Conservation (phyloP, 352 stramenopile species). For the Pythium pyrilobum region DNA sequence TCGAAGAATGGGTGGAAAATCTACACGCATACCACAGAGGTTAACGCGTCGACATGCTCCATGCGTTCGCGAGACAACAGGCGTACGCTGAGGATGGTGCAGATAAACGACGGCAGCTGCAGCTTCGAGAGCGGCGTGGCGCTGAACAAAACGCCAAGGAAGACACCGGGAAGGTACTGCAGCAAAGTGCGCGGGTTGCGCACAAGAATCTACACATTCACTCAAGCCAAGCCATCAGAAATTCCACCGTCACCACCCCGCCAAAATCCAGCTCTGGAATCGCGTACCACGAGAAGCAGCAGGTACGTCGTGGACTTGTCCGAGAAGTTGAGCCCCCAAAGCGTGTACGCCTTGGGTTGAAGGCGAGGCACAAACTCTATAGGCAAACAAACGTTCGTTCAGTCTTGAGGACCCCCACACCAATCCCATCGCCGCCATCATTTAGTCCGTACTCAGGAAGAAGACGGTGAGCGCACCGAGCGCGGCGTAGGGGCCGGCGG, state of each 20-base stretch:
- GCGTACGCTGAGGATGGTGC: conserved; percentile 51
- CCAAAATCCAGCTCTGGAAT: too few relatives aligned
- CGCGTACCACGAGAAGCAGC: conserved; percentile 64
- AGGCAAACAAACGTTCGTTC: neutral
- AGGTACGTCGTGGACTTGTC: conserved; percentile 80
- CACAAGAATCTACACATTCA: conserved; percentile 71
- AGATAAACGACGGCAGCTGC: conserved; percentile 67
- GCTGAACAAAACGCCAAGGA: conserved; percentile 64
- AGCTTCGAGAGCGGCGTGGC: conserved; percentile 64
- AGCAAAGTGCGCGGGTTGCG: conserved; percentile 51
- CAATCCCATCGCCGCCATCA: neutral
- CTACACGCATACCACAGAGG: conserved; percentile 10
- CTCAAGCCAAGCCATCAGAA: too few relatives aligned
- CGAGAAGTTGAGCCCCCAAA: conserved; percentile 72
- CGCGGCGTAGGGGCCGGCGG: conserved; percentile 61
- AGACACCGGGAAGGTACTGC: conserved; percentile 51
- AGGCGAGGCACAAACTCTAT: conserved; percentile 75
- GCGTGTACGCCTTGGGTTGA: conserved; percentile 49
- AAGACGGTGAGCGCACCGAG: conserved; percentile 72
- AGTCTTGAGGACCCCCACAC: neutral
- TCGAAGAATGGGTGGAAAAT: conserved; percentile 73
- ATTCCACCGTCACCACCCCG: too few relatives aligned
- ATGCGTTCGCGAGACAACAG: too few relatives aligned
- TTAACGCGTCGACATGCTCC: too few relatives aligned
- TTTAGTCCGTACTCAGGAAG: conserved; percentile 57